Base-by-base conservation (phyloP, 1,139 yeast species). In the Candida sp. region DNA sequence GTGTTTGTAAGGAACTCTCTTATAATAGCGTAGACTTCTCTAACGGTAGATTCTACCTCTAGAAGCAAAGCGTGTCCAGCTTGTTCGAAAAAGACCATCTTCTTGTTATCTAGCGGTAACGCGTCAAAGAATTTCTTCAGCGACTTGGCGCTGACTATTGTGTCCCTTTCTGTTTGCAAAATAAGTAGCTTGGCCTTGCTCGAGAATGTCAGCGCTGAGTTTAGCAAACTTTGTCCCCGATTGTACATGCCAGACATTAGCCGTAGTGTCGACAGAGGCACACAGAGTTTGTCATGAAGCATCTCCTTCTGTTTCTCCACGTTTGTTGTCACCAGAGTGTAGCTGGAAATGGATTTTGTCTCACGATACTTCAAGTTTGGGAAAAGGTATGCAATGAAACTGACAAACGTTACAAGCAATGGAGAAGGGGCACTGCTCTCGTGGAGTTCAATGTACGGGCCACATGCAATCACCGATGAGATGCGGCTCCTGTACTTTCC, bases 21-120 rank as follows among this genome's bases (percentile, higher is more conserved):
- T n/a, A 63, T 57, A 11, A 49, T 49, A 6, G 42, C 47, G 46
- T 55, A 54, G 4, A 61, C 57, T 26, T 52, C 49, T n/a, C 55
- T 30, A 48, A 61, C 63, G 5, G 58, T 54, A 25, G 55, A 54
- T 3, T 64, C 67, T 3, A 57, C 56, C 34, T 63, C 68, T 42
- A 63, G 56, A 42, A 62, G 61, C 27, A 64, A 52, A 2, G 68
- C 60, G 53, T 64, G 68, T 7, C 54, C 58, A 6, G 60, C 61
- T 33, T 57, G 48, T 5, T 58, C 50, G 34, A 62, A 47, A 6
- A 35, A 34, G 1, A 55, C 54, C 46, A 59, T 59, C 40, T 56
- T 42, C 42, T 64, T 65, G 7, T 54, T 5, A 9, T 47, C 31
- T 8, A 62, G 47, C 6, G 61, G 51, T 7, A 63, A 41, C 26